Evolutionary conservation across 768 basidiomycete genomes (phyloP).

Genomic region (Auricularia auricula-judae): DNA sequence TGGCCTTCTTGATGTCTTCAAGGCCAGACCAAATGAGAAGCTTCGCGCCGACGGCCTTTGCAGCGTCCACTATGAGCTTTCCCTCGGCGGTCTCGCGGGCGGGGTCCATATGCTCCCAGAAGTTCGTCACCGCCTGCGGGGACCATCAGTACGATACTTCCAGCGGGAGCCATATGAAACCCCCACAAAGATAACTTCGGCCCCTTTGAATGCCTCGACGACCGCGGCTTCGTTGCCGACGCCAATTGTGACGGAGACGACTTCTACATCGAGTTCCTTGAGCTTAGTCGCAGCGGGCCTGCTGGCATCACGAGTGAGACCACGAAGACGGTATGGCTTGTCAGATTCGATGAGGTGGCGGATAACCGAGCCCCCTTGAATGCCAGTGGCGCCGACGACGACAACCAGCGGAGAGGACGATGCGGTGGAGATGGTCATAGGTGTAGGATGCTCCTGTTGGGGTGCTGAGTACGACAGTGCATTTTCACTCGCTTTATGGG

Average conservation of each 20-base stretch:
- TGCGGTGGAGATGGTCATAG: not conserved
- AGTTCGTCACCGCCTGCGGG: not conserved
- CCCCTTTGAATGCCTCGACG: not conserved
- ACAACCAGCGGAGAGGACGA: conserved; percentile 12
- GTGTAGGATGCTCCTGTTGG: too few species aligned
- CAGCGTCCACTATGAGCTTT: conserved; percentile 12
- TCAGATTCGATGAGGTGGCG: conserved; percentile 20
- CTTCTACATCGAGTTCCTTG: conserved; percentile 12
- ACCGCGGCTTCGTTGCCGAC: not conserved
- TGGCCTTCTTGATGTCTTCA: not conserved
- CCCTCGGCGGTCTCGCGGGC: conserved; percentile 9
- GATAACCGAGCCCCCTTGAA: conserved; percentile 21
- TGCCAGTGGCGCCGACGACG: conserved; percentile 29
- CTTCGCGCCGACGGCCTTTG: conserved; percentile 7
- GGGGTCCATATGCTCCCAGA: not conserved
- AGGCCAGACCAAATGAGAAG: conserved; percentile 8
- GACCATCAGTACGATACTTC: not conserved
- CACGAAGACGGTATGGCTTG: conserved; percentile 21
- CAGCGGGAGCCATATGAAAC: not conserved
- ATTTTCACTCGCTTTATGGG: too few species aligned
- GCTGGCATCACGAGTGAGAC: conserved; percentile 20
- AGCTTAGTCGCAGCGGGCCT: conserved; percentile 17
- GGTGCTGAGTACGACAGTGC: too few species aligned
- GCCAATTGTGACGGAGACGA: conserved; percentile 10
- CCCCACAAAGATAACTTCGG: not conserved